A percentile compares a stretch with the other conserved stretches of the same genome.
Conservation (phyloP, 179 eudicot genomes). For the Silene vulgaris region DNA sequence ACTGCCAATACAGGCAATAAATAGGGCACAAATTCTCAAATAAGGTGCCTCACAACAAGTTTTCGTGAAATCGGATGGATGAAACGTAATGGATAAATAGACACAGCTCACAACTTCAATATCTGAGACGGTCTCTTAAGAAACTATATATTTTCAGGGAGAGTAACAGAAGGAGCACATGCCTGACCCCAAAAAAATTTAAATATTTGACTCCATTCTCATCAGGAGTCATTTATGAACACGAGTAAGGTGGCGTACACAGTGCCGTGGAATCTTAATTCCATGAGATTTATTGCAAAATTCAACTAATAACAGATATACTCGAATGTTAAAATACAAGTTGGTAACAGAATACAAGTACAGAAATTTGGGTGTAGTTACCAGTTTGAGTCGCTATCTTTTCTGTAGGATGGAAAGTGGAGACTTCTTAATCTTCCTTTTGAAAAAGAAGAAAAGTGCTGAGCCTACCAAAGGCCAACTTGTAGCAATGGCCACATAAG, state of each 20-base stretch:
- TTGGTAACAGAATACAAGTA: slow-evolving; percentile 19
- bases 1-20: background rate
- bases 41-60: too few species aligned
- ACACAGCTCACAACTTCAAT: background rate
- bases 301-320: background rate
- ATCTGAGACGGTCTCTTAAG: background rate
- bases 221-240: background rate
- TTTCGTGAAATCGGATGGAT: background rate
- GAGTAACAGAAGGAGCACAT: background rate
- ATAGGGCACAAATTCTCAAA: background rate
- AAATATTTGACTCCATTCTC: background rate
- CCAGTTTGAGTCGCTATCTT: slow-evolving; percentile 31
- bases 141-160: background rate
- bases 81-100: background rate
- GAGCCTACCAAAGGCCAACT: slow-evolving; percentile 80
- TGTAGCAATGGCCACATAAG: slow-evolving; percentile 61
- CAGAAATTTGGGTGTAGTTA: slow-evolving; percentile 17
- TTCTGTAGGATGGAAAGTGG: slow-evolving; percentile 27
- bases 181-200: background rate
- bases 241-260: background rate
- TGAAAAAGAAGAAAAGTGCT: slow-evolving; percentile 50
- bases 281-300: slow-evolving; percentile 11
- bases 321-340: slow-evolving; percentile 16
- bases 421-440: slow-evolving; percentile 36
- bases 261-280: background rate